Percentiles rank a stretch among this genome's conserved stretches.
phyloP scores from a whole-genome alignment of 2,329 filamentous ascomycete genomes.

The Apiospora kogelbergensis region DNA sequence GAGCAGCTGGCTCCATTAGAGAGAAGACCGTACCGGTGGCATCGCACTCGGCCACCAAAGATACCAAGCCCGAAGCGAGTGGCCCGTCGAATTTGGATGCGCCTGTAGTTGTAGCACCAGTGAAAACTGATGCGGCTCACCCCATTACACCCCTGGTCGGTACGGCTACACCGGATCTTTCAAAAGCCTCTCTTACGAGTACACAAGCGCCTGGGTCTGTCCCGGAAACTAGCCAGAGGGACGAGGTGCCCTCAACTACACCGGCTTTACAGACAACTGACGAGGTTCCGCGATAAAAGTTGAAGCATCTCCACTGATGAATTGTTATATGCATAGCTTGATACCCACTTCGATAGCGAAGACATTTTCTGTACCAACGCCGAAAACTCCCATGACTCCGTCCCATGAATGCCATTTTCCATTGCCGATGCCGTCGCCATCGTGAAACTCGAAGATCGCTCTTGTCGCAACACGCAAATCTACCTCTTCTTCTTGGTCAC shows the following conservation, averaged over 20 bases:
- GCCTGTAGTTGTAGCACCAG: background rate
- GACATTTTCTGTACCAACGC: conserved; percentile 3
- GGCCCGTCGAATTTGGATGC: background rate
- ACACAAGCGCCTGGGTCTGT: background rate
- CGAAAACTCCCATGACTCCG: conserved; percentile 13
- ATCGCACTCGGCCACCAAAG: background rate
- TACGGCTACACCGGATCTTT: background rate
- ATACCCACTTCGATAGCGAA: conserved; percentile 7
- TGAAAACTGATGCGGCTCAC: background rate
- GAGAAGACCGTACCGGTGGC: background rate
- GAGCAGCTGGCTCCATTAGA: background rate
- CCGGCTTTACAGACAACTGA: background rate
- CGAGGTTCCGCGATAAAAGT: background rate
- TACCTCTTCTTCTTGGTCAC: conserved; percentile 43
- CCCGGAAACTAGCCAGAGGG: background rate
- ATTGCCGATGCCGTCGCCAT: conserved; percentile 6
- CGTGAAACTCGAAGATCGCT: conserved; percentile 1
- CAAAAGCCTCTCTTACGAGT: background rate
- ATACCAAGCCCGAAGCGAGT: background rate
- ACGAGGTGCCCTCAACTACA: background rate
- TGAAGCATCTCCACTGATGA: background rate
- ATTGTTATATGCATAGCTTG: background rate
- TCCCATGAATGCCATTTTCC: background rate
- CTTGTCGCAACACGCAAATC: conserved; percentile 28
- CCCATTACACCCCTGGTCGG: background rate